phyloP scores from a whole-genome alignment of 225 moss, liverwort and hornwort species.

The Marchantia polymorpha region DNA sequence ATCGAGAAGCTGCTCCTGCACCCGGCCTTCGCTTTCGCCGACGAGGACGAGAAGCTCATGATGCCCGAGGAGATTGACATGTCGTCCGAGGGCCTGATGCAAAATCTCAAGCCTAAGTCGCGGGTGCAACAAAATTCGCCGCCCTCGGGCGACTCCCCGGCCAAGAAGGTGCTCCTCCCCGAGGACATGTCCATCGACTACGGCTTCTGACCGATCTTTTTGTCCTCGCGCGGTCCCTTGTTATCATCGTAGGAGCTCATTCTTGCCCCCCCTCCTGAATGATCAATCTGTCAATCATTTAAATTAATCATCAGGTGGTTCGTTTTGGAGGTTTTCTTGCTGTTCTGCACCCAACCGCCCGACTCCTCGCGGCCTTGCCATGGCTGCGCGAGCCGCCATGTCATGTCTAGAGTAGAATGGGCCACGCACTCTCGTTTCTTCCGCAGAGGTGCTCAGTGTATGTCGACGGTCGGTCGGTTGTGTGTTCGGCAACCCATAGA shows the following conservation, averaged over 20 bases:
- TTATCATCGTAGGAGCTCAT: neutral
- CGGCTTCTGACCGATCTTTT: slow-evolving; percentile 31
- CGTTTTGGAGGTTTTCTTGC: neutral
- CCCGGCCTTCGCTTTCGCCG: slow-evolving; percentile 74
- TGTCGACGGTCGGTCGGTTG: neutral
- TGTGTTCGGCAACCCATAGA: neutral
- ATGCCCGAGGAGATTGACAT: slow-evolving; percentile 31
- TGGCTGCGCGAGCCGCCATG: neutral
- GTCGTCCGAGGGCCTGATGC: slow-evolving; percentile 13
- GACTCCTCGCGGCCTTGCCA: too few relatives aligned
- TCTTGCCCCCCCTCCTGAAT: slow-evolving; percentile 17
- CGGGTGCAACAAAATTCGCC: neutral
- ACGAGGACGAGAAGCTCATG: slow-evolving; percentile 54
- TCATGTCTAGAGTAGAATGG: too few relatives aligned
- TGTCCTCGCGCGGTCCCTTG: neutral
- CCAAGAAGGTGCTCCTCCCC: neutral
- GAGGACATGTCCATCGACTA: slow-evolving; percentile 36
- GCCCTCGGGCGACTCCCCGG: slow-evolving; percentile 1
- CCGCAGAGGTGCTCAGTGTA: neutral
- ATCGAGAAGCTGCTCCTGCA: slow-evolving; percentile 68
- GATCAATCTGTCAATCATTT: too few relatives aligned
- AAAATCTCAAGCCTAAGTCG: slow-evolving; percentile 1
- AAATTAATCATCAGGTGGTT: neutral
- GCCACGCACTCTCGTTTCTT: too few relatives aligned
- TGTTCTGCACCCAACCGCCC: neutral